A percentile compares a stretch with the other conserved stretches of the same genome.
These are phyloP conservation scores for Sarocladium kiliense DNA, from an alignment of 2,329 filamentous ascomycete genomes.

Conservation along the genomic window DNA sequence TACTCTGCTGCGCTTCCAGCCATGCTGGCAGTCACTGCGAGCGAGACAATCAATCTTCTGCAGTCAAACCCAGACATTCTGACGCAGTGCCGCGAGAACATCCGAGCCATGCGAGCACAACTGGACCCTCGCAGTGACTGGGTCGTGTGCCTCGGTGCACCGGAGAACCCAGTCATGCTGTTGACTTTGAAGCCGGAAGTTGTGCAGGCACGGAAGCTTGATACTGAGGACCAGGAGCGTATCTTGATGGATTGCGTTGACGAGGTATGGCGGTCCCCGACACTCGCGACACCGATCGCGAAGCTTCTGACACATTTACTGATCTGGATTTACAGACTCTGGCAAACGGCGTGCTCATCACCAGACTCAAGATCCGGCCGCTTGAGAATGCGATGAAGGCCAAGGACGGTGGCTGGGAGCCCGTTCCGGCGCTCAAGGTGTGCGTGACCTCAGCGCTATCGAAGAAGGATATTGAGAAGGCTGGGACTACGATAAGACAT, in stretches of 20 bases:
- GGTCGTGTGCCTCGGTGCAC: conserved; percentile 74
- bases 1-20: conserved; percentile 93
- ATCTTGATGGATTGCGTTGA: conserved; percentile 91
- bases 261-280: conserved; percentile 61
- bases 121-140: conserved; percentile 92
- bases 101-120: conserved; percentile 77
- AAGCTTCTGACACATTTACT: conserved; percentile 12
- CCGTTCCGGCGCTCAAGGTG: conserved; percentile 82
- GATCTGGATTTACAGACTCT: conserved; percentile 52
- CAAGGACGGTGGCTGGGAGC: conserved; percentile 62
- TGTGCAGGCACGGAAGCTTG: conserved; percentile 63
- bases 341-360: conserved; percentile 84
- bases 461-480: conserved; percentile 94
- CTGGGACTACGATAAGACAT: conserved; percentile 80
- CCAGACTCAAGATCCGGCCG: conserved; percentile 75
- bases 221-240: conserved; percentile 72
- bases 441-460: conserved; percentile 83
- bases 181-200: conserved; percentile 80
- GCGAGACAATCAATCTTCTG: conserved; percentile 80
- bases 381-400: conserved; percentile 57
- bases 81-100: conserved; percentile 75
- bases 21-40: conserved; percentile 90
- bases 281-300: neutral
- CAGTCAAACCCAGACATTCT: conserved; percentile 84
- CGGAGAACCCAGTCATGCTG: conserved; percentile 84